Conservation (phyloP, 1,284 basidiomycete species). For the Fomes fomentarius region DNA sequence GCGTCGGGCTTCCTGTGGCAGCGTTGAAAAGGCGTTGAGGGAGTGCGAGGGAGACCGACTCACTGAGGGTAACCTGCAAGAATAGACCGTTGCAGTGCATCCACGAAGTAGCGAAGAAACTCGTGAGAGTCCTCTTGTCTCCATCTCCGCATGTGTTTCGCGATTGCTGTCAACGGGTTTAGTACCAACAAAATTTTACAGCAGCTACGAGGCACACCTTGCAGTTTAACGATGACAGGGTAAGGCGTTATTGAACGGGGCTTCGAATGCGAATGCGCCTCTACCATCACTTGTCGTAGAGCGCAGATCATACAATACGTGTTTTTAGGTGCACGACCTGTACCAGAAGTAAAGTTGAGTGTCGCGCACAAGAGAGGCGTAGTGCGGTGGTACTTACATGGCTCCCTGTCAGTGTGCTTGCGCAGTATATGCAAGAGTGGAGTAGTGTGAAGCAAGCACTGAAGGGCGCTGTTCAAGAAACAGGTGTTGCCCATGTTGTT, state of each 20-base stretch:
- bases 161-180: conserved; percentile 68
- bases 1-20: conserved; percentile 72
- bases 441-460: conserved; percentile 93
- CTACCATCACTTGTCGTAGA: conserved; percentile 57
- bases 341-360: conserved; percentile 13
- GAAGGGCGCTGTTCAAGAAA: conserved; percentile 95
- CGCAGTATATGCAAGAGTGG: conserved; percentile 79
- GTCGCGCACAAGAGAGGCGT: conserved; percentile 9
- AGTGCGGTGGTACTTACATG: conserved; percentile 37
- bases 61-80: conserved; percentile 75
- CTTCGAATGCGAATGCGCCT: conserved; percentile 48
- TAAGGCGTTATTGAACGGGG: conserved; percentile 60
- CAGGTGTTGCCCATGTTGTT: conserved; percentile 96
- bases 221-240: conserved; percentile 66
- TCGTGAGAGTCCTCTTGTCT: conserved; percentile 99
- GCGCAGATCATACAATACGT: conserved; percentile 82
- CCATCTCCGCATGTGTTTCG: conserved; percentile 89
- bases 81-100: conserved; percentile 88
- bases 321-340: conserved; percentile 55
- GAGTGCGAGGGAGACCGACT: conserved; percentile 32
- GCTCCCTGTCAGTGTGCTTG: conserved; percentile 45
- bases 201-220: conserved; percentile 53
- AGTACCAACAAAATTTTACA: not conserved
- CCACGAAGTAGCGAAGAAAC: conserved; percentile 94
- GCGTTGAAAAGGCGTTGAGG: not conserved